Evolutionary conservation across 78 protist genomes (phyloP).

Genomic region (Guillardia theta): DNA sequence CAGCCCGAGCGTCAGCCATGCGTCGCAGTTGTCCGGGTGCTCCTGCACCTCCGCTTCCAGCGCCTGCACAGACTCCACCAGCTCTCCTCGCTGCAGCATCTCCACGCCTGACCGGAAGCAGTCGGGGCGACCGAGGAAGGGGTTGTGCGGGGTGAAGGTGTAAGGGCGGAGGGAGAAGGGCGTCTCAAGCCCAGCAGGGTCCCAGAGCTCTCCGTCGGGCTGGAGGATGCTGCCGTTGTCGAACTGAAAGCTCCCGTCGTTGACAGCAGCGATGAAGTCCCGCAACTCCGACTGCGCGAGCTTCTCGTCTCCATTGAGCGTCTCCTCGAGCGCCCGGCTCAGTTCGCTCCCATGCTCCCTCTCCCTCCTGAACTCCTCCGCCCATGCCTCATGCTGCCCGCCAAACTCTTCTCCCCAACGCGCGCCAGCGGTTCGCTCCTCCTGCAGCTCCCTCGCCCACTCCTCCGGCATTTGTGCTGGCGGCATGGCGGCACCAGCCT

Average conservation of each 20-base stretch:
- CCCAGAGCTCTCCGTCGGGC: background rate
- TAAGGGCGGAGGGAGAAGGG: too few relatives aligned
- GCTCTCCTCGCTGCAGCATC: conserved; percentile 50
- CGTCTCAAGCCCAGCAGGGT: too few relatives aligned
- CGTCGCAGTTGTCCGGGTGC: conserved; percentile 61
- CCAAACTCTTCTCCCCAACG: background rate
- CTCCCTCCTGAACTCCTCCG: background rate
- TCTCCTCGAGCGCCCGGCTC: background rate
- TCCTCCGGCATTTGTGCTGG: too few relatives aligned
- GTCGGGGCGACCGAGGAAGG: too few relatives aligned
- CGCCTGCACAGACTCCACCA: conserved; percentile 18
- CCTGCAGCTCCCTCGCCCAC: background rate
- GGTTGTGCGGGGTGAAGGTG: too few relatives aligned
- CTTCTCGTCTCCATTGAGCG: background rate
- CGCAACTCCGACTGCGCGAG: background rate
- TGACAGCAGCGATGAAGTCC: background rate
- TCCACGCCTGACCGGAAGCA: conserved; percentile 59
- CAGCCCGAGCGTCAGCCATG: conserved; percentile 79
- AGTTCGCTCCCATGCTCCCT: background rate
- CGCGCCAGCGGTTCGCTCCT: background rate
- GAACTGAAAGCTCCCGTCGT: conserved; percentile 37
- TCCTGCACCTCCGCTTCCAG: conserved; percentile 44
- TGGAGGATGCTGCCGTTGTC: background rate
- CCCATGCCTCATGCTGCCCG: background rate
- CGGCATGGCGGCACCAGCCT: too few relatives aligned